phyloP scores from a whole-genome alignment of 257 asterid genomes.

The Coffea canephora region DNA sequence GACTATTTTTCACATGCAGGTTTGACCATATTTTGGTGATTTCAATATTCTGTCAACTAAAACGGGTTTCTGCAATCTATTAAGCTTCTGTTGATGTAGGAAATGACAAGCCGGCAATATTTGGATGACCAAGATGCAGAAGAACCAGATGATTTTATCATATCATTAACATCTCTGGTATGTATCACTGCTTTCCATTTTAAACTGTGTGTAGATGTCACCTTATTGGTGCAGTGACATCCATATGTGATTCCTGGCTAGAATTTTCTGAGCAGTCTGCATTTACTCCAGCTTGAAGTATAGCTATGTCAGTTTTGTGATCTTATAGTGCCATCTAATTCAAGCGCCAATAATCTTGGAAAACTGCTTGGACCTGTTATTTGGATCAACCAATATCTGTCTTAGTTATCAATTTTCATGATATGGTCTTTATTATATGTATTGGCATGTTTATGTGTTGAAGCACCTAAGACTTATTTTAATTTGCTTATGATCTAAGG shows the following conservation, averaged over 20 bases:
- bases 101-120: slow-evolving; percentile 83
- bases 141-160: slow-evolving; percentile 97
- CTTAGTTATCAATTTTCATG: neutral
- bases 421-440: neutral
- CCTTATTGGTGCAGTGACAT: neutral
- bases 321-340: neutral
- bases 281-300: neutral
- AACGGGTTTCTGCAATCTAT: slow-evolving; percentile 23
- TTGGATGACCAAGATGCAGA: slow-evolving; percentile 98
- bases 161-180: slow-evolving; percentile 91
- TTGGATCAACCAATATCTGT: neutral
- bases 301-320: neutral
- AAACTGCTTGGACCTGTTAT: neutral
- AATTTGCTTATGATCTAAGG: neutral
- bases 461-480: neutral
- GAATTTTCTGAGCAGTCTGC: neutral
- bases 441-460: neutral
- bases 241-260: neutral
- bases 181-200: slow-evolving; percentile 16
- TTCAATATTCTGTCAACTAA: slow-evolving; percentile 12
- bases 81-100: slow-evolving; percentile 43
- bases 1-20: slow-evolving; percentile 96
- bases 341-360: neutral
- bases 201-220: neutral
- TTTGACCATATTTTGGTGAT: slow-evolving; percentile 23